Conservation (phyloP, 345 rosid genomes). For the Aquilaria sinensis region DNA sequence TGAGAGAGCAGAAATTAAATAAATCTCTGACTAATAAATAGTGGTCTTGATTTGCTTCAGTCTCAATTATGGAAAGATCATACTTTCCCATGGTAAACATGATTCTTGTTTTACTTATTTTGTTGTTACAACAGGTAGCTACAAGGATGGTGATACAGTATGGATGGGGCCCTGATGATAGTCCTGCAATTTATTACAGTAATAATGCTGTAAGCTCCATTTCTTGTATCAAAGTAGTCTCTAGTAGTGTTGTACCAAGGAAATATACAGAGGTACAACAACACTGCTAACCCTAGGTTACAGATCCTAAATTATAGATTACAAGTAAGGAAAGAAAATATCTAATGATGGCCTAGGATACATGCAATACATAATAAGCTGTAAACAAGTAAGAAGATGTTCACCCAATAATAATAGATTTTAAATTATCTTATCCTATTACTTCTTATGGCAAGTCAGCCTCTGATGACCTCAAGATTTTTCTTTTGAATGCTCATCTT, state of each 20-base stretch:
- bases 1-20: too few relatives aligned
- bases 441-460: conserved; percentile 1
- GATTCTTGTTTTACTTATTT: conserved; percentile 16
- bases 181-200: conserved; percentile 75
- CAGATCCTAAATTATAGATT: too few relatives aligned
- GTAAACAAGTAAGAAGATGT: too few relatives aligned
- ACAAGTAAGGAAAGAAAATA: too few relatives aligned
- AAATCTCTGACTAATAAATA: too few relatives aligned
- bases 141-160: conserved; percentile 95
- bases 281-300: too few relatives aligned
- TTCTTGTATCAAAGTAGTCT: conserved; percentile 10
- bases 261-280: too few relatives aligned
- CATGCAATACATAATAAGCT: too few relatives aligned
- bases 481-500: not conserved
- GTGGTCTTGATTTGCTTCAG: not conserved
- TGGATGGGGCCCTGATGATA: conserved; percentile 98
- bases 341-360: too few relatives aligned
- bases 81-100: not conserved
- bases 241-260: not conserved
- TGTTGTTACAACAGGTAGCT: conserved; percentile 58
- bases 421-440: not conserved
- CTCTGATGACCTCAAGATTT: not conserved
- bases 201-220: conserved; percentile 59
- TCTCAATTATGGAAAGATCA: too few relatives aligned
- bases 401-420: too few relatives aligned